These are phyloP conservation scores for Pseudogymnoascus sp. DNA, from an alignment of 2,329 filamentous ascomycete species.

Conservation along the genomic window DNA sequence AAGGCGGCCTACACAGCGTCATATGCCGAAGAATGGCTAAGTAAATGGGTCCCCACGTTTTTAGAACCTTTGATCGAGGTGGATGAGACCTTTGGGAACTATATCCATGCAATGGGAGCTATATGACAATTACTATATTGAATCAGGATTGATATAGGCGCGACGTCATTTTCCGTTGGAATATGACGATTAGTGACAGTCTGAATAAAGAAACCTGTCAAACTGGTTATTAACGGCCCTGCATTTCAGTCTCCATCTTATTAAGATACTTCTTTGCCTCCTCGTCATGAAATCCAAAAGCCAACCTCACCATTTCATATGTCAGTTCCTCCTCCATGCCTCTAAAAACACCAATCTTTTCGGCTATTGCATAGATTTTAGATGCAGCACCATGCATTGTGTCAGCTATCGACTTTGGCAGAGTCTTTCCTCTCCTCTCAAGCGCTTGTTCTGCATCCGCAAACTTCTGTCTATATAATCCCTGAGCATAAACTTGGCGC, in stretches of 20 bases:
- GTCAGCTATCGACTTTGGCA: background rate
- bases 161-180: background rate
- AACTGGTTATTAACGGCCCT: background rate
- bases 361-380: background rate
- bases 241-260: background rate
- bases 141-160: background rate
- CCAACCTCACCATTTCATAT: background rate
- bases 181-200: background rate
- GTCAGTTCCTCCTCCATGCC: background rate
- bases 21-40: slow-evolving; percentile 9
- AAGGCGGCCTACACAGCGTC: slow-evolving; percentile 24
- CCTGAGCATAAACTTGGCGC: background rate
- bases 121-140: background rate
- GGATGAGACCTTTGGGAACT: background rate
- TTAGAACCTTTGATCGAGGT: background rate
- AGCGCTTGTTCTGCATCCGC: background rate
- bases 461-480: background rate
- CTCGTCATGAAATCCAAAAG: background rate
- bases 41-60: background rate
- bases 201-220: background rate
- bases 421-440: background rate
- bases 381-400: background rate
- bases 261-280: background rate
- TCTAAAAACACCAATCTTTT: background rate
- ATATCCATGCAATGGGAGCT: background rate